Base-by-base conservation (phyloP, 441 rosid genomes). In the Croton setiger region DNA sequence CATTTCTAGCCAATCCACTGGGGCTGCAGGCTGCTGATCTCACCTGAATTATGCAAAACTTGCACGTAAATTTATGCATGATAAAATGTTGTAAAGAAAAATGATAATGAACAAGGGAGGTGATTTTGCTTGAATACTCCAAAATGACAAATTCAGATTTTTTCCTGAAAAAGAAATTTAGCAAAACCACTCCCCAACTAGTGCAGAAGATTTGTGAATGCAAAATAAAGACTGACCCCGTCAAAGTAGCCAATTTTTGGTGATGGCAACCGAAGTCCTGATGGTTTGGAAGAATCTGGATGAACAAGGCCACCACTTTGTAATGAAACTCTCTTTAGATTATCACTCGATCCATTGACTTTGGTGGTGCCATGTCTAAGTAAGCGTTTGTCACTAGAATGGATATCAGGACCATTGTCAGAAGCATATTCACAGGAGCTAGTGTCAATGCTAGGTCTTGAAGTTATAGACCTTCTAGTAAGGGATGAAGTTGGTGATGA, bases 211-310 rank as follows among this genome's bases (percentile, higher is more conserved):
- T 61, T 57, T 64, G 64, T n/a, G 43, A 70, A 71, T 59, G 43
- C 44, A 68, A 75, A 69, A 49, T 58, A 43, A 60, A 54, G 72
- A 81, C 97, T 88, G 64, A 91, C 98, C 91, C 97, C 98, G 63
- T 96, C 98, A 83, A 96, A 96, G 85, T 83, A 93, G 74, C 98
- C 99, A 66, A 93, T 72, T 76, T 91, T 93, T 65, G 99, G 98
- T 64, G 98, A 90, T 68, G 98, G 99, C 88, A 93, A 75, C 27
- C 98, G 82, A 59, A 96, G 97, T 68, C 99, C 98, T 20, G 98
- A 76, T 60, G 97, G 97, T 71, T 84, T 90, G 68, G 70, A 49
- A 41, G 81, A 78, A 77, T 79, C 74, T 66, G 86, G 79, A 72
- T 66, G 71, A 74, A 66, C 70, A 48, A 76, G 68, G 10, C 76